Evolutionary conservation across 768 basidiomycete species (phyloP), one percentile per base, ranked within the genome.

Genomic region (Macrolepiota fuliginosa): DNA sequence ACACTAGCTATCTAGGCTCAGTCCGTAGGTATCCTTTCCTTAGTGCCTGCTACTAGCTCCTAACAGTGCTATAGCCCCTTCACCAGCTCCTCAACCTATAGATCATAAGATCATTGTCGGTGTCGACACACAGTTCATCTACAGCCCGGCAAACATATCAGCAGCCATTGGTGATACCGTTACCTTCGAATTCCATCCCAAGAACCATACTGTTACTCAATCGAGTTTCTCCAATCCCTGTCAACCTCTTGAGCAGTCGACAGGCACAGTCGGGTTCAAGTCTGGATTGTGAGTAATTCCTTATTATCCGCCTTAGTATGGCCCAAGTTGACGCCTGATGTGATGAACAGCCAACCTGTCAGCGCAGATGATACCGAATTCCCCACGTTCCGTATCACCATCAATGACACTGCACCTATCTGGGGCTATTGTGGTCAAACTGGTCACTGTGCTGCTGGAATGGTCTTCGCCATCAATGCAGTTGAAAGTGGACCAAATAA

Each of bases 391-490:
- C 72, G 72, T 15, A 72, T 86, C 65, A 77, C 70, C 19, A 71
- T 85, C 62, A 83, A 85, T 69, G 78, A 85, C 64, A 81, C 79
- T 29, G 68, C 74, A 6, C 84, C 85, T 2, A 79, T 86, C 68
- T 87, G 83, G 85, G 81, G 77, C 2, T 87, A 81, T 74, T 87
- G 87, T 67, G 74, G 75, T 0, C 85, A 87, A 66, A 64, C 68
- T 1, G 71, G 69, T 53, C 87, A 88, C 70, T 87, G 86, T 66
- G 75, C 70, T 0, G 62, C 74, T 27, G 87, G 87, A 54, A 88
- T 88, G 88, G 87, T 88, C 54, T 86, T 87, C 66, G 68, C 83
- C n/a, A 79, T 80, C 65, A 88, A 86, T 72, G 79, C 85, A 1
- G 74, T 77, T 25, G 81, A 81, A 69, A 70, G 73, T 5, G 77